Conservation (phyloP, 2,329 filamentous ascomycete species). For the Beauveria bassiana region DNA sequence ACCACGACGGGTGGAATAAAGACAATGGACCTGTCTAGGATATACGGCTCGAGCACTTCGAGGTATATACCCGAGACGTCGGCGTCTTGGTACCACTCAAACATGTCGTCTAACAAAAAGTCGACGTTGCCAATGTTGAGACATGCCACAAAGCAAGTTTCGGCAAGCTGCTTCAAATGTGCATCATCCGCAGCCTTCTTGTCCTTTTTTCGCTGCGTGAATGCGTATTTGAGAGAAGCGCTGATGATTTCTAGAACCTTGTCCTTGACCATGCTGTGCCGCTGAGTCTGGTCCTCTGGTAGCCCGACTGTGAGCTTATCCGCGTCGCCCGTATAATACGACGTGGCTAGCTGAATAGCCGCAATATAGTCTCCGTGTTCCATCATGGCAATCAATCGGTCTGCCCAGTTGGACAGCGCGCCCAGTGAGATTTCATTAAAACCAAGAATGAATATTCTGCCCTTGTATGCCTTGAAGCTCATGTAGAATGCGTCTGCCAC, state of each 20-base stretch:
- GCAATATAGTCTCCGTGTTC: conserved; percentile 93
- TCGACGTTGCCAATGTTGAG: conserved; percentile 68
- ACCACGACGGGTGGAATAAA: conserved; percentile 74
- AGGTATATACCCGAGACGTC: conserved; percentile 70
- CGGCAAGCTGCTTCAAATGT: conserved; percentile 69
- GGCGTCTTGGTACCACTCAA: conserved; percentile 79
- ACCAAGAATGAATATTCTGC: conserved; percentile 84
- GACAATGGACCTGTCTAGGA: conserved; percentile 69
- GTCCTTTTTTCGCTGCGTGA: conserved; percentile 55
- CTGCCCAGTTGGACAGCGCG: conserved; percentile 92
- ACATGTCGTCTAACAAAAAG: conserved; percentile 86
- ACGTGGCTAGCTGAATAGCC: conserved; percentile 82
- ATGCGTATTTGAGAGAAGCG: conserved; percentile 84
- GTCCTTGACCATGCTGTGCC: conserved; percentile 77
- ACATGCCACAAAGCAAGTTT: conserved; percentile 78
- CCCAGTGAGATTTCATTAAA: conserved; percentile 90
- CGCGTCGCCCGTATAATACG: conserved; percentile 85
- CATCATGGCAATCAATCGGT: conserved; percentile 87
- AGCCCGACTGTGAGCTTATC: conserved; percentile 91
- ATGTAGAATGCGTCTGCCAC: conserved; percentile 97
- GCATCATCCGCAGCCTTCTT: conserved; percentile 38
- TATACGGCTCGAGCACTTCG: conserved; percentile 80
- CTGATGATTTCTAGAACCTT: conserved; percentile 90
- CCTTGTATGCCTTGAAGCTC: conserved; percentile 95
- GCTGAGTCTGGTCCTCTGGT: conserved; percentile 68